Conservation (phyloP, 768 basidiomycete genomes). For the Porpolomopsis calyptriformis region DNA sequence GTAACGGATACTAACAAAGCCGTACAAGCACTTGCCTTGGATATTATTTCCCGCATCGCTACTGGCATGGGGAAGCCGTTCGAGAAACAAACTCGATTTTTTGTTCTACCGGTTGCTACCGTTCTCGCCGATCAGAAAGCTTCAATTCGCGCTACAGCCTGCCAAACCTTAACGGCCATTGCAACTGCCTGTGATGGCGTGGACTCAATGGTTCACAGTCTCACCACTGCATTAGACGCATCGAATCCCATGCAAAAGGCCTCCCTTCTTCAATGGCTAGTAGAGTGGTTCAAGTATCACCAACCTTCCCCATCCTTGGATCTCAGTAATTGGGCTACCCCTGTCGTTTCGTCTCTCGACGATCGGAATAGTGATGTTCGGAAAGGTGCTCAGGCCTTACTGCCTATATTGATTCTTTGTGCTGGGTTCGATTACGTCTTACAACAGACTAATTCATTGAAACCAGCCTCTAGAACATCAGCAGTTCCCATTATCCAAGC, state of each 20-base stretch:
- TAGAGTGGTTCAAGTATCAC: conserved; percentile 66
- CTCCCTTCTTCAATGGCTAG: conserved; percentile 68
- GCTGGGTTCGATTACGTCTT: conserved; percentile 80
- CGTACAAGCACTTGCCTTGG: conserved; percentile 82
- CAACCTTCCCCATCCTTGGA: conserved; percentile 49
- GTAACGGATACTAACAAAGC: conserved; percentile 90
- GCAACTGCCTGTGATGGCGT: conserved; percentile 75
- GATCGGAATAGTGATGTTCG: conserved; percentile 88
- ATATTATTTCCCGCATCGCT: conserved; percentile 83
- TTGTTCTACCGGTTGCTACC: conserved; percentile 64
- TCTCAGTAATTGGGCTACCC: conserved; percentile 53
- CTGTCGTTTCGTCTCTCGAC: conserved; percentile 71
- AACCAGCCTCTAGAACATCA: conserved; percentile 80
- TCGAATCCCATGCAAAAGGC: conserved; percentile 82
- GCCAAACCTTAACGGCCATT: conserved; percentile 73
- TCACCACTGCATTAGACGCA: conserved; percentile 74
- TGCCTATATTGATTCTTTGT: conserved; percentile 63
- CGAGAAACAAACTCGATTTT: conserved; percentile 76
- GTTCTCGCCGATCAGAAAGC: conserved; percentile 92
- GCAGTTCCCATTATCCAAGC: conserved; percentile 85
- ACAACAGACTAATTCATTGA: conserved; percentile 76
- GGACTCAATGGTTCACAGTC: conserved; percentile 68
- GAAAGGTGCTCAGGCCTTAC: conserved; percentile 75
- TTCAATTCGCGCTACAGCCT: conserved; percentile 66
- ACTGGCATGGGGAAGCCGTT: conserved; percentile 93